Percentiles rank a stretch among this genome's conserved stretches.
Evolutionary conservation across 805 yeast species (phyloP).

Genomic region (Naumovozyma castellii): DNA sequence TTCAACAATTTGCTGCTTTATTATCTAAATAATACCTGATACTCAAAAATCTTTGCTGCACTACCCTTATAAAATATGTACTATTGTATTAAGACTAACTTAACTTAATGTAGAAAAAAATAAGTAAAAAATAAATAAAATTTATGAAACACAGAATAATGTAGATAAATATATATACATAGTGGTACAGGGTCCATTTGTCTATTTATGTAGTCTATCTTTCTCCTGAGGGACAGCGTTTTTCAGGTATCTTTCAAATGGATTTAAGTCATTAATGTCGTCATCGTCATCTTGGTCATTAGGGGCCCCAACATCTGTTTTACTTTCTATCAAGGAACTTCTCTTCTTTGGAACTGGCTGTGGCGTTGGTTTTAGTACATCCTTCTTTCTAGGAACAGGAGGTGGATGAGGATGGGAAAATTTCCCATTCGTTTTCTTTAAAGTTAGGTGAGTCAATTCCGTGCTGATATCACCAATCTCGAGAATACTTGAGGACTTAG

Average conservation of each 20-base stretch:
- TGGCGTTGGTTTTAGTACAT: slow-evolving; percentile 8
- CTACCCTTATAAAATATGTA: neutral
- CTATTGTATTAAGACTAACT: neutral
- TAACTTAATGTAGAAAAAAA: neutral
- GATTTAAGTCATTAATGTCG: slow-evolving; percentile 24
- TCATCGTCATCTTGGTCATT: slow-evolving; percentile 8
- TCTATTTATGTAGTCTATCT: slow-evolving; percentile 27
- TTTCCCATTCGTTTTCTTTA: slow-evolving; percentile 8
- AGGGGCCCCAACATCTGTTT: neutral
- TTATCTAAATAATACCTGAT: slow-evolving; percentile 53
- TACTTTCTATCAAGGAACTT: neutral
- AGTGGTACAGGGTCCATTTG: neutral
- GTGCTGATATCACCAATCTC: slow-evolving; percentile 6
- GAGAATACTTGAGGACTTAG: neutral
- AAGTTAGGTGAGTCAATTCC: slow-evolving; percentile 9
- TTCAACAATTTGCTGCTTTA: slow-evolving; percentile 89
- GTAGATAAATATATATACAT: neutral
- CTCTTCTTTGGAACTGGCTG: slow-evolving; percentile 9
- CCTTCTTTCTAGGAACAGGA: slow-evolving; percentile 13
- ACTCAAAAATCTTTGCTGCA: neutral
- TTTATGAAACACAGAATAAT: neutral
- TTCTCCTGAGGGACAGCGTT: slow-evolving; percentile 32
- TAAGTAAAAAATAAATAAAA: neutral
- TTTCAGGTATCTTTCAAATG: slow-evolving; percentile 31
- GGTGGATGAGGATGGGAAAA: slow-evolving; percentile 4